Conservation (phyloP, 1,139 yeast genomes). For the Hyphopichia khmerensis region DNA sequence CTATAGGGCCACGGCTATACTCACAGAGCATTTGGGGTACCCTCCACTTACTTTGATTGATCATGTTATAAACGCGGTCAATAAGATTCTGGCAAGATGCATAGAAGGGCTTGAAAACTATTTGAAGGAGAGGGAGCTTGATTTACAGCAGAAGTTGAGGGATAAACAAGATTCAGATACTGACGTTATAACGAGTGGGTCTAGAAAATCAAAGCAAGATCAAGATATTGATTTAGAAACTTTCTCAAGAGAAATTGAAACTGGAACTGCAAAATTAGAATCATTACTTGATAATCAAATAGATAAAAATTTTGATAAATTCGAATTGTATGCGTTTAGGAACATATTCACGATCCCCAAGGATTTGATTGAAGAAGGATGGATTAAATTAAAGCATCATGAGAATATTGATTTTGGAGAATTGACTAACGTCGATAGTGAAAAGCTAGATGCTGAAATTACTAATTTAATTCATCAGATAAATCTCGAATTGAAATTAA, state of each 20-base stretch:
- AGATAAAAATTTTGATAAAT: slow-evolving; percentile 84
- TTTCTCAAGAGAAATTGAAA: slow-evolving; percentile 50
- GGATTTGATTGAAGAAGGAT: slow-evolving; percentile 66
- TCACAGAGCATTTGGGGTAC: slow-evolving; percentile 85
- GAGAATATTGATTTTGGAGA: slow-evolving; percentile 44
- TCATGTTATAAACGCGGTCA: slow-evolving; percentile 86
- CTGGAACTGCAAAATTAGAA: slow-evolving; percentile 81
- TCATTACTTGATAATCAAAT: slow-evolving; percentile 72
- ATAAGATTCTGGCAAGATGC: slow-evolving; percentile 80
- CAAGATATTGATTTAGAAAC: slow-evolving; percentile 4
- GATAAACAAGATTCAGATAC: slow-evolving; percentile 14
- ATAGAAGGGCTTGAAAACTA: slow-evolving; percentile 77
- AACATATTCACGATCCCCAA: slow-evolving; percentile 73
- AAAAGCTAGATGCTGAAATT: slow-evolving; percentile 19
- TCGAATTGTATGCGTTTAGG: slow-evolving; percentile 78
- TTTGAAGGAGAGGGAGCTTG: slow-evolving; percentile 36
- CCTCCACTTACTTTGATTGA: slow-evolving; percentile 87
- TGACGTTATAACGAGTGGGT: slow-evolving; percentile 17
- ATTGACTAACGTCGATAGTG: slow-evolving; percentile 7
- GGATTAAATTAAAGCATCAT: slow-evolving; percentile 69
- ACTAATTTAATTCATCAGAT: slow-evolving; percentile 39
- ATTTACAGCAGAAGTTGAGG: slow-evolving; percentile 9
- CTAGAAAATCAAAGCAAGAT: slow-evolving; percentile 12
- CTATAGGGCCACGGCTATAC: slow-evolving; percentile 50
- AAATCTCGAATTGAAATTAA: slow-evolving; percentile 43